These are phyloP conservation scores for Aphanomyces cochlioides DNA, from an alignment of 352 stramenopile species.

Conservation along the genomic window DNA sequence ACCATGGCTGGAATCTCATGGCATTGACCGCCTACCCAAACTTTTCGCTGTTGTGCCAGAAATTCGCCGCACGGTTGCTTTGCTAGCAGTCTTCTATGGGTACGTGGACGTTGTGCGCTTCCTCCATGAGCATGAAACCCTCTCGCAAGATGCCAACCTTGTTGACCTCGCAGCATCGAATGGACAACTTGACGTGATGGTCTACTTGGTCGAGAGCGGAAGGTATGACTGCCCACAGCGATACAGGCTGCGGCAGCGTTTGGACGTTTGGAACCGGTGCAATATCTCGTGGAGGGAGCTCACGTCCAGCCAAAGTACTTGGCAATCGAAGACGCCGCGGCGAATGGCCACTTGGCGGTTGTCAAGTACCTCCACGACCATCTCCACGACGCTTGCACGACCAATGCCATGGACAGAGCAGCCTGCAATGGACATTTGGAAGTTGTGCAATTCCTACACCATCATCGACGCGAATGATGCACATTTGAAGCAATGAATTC, in stretches of 20 bases:
- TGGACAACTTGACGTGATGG: background rate
- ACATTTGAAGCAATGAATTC: background rate
- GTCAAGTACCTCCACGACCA: constrained; percentile 3
- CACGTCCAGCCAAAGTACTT: too few relatives aligned
- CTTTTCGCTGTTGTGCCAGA: background rate
- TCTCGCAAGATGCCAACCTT: background rate
- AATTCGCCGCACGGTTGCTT: background rate
- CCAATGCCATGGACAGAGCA: constrained; percentile 34
- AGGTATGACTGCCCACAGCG: background rate
- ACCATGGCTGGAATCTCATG: background rate
- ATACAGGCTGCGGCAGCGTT: background rate
- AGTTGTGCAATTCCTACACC: constrained; percentile 30
- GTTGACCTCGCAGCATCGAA: background rate
- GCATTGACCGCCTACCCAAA: background rate
- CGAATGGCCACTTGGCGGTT: constrained; percentile 14
- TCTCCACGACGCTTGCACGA: background rate
- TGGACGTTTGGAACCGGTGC: background rate
- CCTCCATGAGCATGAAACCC: background rate
- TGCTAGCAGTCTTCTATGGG: constrained; percentile 2
- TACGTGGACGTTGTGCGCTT: background rate
- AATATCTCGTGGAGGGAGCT: background rate
- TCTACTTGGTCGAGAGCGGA: background rate
- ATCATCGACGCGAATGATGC: background rate
- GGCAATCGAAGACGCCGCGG: constrained; percentile 8
- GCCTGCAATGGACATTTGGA: constrained; percentile 33